Conservation (phyloP, 2,329 filamentous ascomycete species). For the Didymella sp. region DNA sequence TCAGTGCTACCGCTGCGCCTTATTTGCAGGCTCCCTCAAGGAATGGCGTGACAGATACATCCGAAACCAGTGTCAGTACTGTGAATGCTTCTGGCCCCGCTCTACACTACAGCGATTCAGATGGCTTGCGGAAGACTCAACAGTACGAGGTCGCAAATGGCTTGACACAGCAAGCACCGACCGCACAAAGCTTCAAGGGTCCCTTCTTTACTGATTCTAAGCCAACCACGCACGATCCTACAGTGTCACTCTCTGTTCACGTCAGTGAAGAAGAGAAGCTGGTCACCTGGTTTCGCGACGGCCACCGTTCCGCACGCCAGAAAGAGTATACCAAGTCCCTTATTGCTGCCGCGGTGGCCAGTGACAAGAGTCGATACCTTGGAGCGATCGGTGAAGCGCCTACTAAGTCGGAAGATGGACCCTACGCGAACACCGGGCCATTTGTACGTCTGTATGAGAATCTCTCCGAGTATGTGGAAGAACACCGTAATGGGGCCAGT, state of each 20-base stretch:
- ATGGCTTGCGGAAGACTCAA: slow-evolving; percentile 25
- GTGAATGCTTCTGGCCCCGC: slow-evolving; percentile 15
- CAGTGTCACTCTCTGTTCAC: slow-evolving; percentile 30
- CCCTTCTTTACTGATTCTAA: slow-evolving; percentile 47
- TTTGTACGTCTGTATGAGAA: slow-evolving; percentile 54
- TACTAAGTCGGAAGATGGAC: background rate
- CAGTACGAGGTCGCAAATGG: slow-evolving; percentile 36
- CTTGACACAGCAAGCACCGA: slow-evolving; percentile 35
- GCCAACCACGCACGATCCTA: slow-evolving; percentile 39
- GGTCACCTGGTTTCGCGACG: slow-evolving; percentile 51
- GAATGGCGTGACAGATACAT: background rate
- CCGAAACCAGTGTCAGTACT: slow-evolving; percentile 16
- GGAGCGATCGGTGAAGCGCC: slow-evolving; percentile 25
- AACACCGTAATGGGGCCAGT: slow-evolving; percentile 29
- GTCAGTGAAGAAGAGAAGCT: slow-evolving; percentile 48
- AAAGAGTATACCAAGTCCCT: slow-evolving; percentile 36
- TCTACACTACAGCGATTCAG: slow-evolving; percentile 41
- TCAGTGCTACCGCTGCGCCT: slow-evolving; percentile 28
- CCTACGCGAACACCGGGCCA: slow-evolving; percentile 42
- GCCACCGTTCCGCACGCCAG: slow-evolving; percentile 36
- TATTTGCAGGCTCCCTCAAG: slow-evolving; percentile 17
- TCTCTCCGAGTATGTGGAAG: slow-evolving; percentile 51
- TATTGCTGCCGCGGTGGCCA: slow-evolving; percentile 27
- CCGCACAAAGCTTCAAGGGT: slow-evolving; percentile 46
- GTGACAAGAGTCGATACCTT: slow-evolving; percentile 15